Conservation (phyloP, 73 alveolate species). For the Uronychia binucleata region DNA sequence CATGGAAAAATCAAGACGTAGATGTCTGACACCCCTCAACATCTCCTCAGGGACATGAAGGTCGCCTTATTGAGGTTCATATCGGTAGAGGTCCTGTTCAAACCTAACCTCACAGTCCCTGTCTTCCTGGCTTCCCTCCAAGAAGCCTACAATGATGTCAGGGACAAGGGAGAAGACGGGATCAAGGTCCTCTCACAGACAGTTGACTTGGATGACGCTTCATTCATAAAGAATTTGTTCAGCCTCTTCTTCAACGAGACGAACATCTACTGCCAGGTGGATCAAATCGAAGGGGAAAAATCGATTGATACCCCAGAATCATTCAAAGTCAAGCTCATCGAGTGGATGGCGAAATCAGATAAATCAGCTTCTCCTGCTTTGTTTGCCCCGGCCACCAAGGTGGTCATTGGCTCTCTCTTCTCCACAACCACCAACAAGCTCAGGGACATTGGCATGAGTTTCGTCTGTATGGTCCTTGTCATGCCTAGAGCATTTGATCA, state of each 20-base stretch:
- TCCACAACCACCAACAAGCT: not conserved
- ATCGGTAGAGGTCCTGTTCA: not conserved
- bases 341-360: not conserved
- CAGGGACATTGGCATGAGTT: not conserved
- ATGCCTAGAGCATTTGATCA: not conserved
- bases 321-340: not conserved
- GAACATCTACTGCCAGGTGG: not conserved
- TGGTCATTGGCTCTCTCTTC: not conserved
- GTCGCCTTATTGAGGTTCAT: not conserved
- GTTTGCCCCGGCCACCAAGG: not conserved
- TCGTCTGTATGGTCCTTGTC: not conserved
- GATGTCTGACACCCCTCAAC: not conserved
- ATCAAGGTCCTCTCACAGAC: not conserved
- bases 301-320: not conserved
- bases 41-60: not conserved
- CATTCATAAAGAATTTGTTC: not conserved
- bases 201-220: not conserved
- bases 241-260: not conserved
- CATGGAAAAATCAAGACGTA: not conserved
- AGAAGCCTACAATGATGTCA: not conserved
- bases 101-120: not conserved
- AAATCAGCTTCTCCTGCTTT: not conserved
- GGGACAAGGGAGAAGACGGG: not conserved
- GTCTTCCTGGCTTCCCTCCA: not conserved
- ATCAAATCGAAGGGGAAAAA: not conserved